Conservation (phyloP, 192 early-diverging fungal species). For the Entrophospora sp. region DNA sequence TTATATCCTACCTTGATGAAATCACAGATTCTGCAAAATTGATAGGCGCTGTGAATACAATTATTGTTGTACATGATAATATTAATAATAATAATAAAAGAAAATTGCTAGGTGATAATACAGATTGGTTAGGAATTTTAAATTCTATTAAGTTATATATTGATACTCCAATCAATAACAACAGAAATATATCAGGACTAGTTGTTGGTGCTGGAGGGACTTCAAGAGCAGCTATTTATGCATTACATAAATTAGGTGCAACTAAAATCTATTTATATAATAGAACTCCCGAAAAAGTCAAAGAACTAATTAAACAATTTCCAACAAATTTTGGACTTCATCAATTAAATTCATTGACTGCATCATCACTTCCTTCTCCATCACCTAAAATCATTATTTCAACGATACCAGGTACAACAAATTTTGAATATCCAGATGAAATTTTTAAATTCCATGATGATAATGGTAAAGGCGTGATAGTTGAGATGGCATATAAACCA, state of each 20-base stretch:
- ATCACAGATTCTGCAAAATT: slow-evolving; percentile 66
- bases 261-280: slow-evolving; percentile 75
- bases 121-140: slow-evolving; percentile 89
- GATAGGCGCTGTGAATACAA: slow-evolving; percentile 96
- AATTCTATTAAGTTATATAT: slow-evolving; percentile 46
- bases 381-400: slow-evolving; percentile 52
- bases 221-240: slow-evolving; percentile 80
- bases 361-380: slow-evolving; percentile 1
- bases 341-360: slow-evolving; percentile 38
- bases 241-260: slow-evolving; percentile 63
- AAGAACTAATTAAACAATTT: slow-evolving; percentile 54
- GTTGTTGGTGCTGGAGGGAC: slow-evolving; percentile 96
- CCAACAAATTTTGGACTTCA: slow-evolving; percentile 40
- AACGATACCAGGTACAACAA: slow-evolving; percentile 75
- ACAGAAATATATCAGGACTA: slow-evolving; percentile 50
- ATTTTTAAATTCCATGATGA: slow-evolving; percentile 27
- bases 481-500: slow-evolving; percentile 95
- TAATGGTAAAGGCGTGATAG: slow-evolving; percentile 61
- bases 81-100: slow-evolving; percentile 25
- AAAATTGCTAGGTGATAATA: slow-evolving; percentile 81
- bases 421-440: slow-evolving; percentile 48
- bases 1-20: slow-evolving; percentile 66
- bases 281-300: slow-evolving; percentile 70
- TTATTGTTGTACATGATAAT: slow-evolving; percentile 39
- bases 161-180: slow-evolving; percentile 21